These are phyloP conservation scores for Tulasnella calospora DNA, from an alignment of 768 basidiomycete genomes.

Conservation along the genomic window DNA sequence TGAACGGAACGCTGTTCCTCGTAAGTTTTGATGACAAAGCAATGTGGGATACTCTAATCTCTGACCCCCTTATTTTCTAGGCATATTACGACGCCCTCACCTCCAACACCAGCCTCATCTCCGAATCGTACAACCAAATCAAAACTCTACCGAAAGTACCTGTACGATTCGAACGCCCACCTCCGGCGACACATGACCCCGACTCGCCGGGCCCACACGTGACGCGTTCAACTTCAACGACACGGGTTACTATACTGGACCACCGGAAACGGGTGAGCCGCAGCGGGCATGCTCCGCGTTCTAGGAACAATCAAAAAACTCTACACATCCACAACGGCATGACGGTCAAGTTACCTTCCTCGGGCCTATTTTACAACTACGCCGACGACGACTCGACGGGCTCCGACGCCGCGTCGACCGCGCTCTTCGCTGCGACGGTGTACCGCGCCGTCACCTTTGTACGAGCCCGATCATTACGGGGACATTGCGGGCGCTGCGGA, in stretches of 20 bases:
- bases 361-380: conserved; percentile 33
- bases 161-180: conserved; percentile 24
- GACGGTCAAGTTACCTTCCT: conserved; percentile 22
- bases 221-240: conserved; percentile 23
- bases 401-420: conserved; percentile 32
- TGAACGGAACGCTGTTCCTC: conserved; percentile 31
- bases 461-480: not conserved
- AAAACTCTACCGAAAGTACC: conserved; percentile 32
- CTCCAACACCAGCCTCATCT: not conserved
- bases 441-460: conserved; percentile 31
- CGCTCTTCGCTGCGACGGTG: conserved; percentile 33
- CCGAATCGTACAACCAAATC: conserved; percentile 34
- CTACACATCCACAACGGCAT: conserved; percentile 30
- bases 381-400: conserved; percentile 20
- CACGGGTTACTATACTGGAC: conserved; percentile 32
- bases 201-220: no score
- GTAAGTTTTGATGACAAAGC: conserved; percentile 33
- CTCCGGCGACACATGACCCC: conserved; percentile 35
- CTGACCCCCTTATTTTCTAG: conserved; percentile 26
- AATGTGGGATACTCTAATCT: not conserved
- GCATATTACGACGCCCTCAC: conserved; percentile 34
- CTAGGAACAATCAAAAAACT: conserved; percentile 33
- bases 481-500: conserved; percentile 1
- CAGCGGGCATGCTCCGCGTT: conserved; percentile 34
- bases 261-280: conserved; percentile 37